Conservation (phyloP, 1,284 basidiomycete genomes). For the Ceratobasidium theobromae region DNA sequence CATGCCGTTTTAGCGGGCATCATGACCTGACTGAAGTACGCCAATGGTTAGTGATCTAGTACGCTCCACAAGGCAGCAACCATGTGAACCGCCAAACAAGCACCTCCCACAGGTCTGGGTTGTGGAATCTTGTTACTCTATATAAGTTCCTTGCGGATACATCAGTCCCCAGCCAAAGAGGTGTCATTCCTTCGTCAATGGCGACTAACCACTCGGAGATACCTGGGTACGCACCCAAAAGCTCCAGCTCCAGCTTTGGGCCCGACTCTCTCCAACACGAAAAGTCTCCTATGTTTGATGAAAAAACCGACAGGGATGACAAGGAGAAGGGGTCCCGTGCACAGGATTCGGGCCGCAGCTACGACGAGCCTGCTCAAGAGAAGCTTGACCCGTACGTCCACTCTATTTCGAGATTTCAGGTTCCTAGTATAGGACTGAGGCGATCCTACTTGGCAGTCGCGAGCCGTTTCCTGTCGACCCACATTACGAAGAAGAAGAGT, state of each 20-base stretch:
- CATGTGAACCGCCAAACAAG: too few species aligned
- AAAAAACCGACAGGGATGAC: constrained; percentile 17
- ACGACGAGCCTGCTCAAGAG: neutral
- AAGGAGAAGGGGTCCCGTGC: neutral
- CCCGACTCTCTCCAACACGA: constrained; percentile 4
- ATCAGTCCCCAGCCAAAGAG: neutral
- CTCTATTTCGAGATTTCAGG: neutral
- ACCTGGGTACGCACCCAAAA: neutral
- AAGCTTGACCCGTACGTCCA: constrained; percentile 25
- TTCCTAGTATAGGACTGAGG: neutral
- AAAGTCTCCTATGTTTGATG: constrained; percentile 17
- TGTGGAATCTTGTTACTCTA: too few species aligned
- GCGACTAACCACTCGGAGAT: constrained; percentile 15
- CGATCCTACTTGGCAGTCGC: constrained; percentile 4
- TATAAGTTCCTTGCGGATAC: neutral
- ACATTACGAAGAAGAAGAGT: constrained; percentile 53
- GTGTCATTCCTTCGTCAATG: neutral
- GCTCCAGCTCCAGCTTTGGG: too few species aligned
- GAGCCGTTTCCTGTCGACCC: constrained; percentile 56
- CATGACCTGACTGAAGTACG: too few species aligned
- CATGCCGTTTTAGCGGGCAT: too few species aligned
- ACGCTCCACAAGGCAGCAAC: too few species aligned
- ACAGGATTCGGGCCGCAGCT: constrained; percentile 9
- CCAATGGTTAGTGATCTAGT: too few species aligned
- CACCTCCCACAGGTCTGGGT: too few species aligned